A percentile compares a stretch with the other conserved stretches of the same genome.
Evolutionary conservation across 805 yeast genomes (phyloP).

Genomic region (Zygosaccharomyces siamensis): DNA sequence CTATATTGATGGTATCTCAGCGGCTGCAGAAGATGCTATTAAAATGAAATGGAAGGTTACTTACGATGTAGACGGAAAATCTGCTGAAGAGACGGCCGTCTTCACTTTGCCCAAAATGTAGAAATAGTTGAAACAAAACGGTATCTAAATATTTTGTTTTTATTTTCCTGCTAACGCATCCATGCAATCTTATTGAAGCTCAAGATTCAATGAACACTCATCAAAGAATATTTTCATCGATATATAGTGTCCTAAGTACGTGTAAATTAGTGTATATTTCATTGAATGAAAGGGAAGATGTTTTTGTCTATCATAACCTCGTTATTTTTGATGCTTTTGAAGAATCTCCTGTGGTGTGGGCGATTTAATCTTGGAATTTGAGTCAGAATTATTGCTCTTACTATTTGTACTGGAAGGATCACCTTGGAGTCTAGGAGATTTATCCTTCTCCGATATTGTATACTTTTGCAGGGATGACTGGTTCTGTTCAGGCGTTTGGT

Average conservation of each 20-base stretch:
- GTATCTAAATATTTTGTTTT: slow-evolving; percentile 1
- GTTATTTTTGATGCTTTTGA: slow-evolving; percentile 34
- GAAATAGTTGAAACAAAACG: slow-evolving; percentile 1
- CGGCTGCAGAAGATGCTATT: slow-evolving; percentile 38
- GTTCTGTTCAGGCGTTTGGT: neutral
- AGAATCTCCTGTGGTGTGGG: slow-evolving; percentile 35
- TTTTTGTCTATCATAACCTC: slow-evolving; percentile 14
- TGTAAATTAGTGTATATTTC: neutral
- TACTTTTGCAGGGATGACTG: slow-evolving; percentile 9
- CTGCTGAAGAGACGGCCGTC: slow-evolving; percentile 56
- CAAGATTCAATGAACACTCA: no score
- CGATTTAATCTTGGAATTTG: slow-evolving; percentile 21
- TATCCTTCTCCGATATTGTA: slow-evolving; percentile 9
- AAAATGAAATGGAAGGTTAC: slow-evolving; percentile 75
- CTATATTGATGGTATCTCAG: slow-evolving; percentile 33
- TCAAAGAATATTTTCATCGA: neutral
- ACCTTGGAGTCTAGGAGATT: neutral
- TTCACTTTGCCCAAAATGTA: slow-evolving; percentile 35
- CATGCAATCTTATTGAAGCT: neutral
- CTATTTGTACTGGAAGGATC: slow-evolving; percentile 3
- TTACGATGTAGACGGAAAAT: slow-evolving; percentile 46
- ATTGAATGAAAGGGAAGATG: neutral
- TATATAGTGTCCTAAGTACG: neutral
- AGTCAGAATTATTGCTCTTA: slow-evolving; percentile 1
- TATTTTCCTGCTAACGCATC: slow-evolving; percentile 1